Evolutionary conservation across 139 green algal species (phyloP), one percentile per base, ranked within the genome.

Genomic region (Chlorella vulgaris): DNA sequence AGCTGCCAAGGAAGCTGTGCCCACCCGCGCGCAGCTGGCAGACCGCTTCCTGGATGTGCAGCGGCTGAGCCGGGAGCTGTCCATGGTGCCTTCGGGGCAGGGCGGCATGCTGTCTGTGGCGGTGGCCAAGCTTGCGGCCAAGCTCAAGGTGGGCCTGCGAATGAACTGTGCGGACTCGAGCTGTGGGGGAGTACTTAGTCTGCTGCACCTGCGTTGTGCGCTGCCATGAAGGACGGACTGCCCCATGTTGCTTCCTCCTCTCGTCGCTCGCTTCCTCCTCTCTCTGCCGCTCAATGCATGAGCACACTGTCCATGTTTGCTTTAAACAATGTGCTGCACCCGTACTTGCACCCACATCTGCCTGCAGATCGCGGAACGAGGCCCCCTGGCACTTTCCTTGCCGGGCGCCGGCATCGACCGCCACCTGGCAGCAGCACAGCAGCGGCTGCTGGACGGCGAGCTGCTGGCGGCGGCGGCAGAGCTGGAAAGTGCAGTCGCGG

Each of bases 91-190:
- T 4, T 63, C 74, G 67, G 87, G 84, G 38, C 38, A 78, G 67
- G 87, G 81, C 26, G 88, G 88, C 39, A 68, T 86, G 33, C 53
- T 91, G 35, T 71, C 77, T 35, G 31, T 85, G 42, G 76, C 74
- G 7, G 43, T 89, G 8, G 87, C 88, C n/a, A 84, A 85, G 77
- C 78, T 92, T 42, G 83, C 81, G 18, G 60, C 84, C 0, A 61
- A 43, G 43, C 78, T 92, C 42, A 91, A 88, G 85, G 81, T 89
- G 38, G 22, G 79, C 7, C 29, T 1, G 42, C 40, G 58, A 7
- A 40, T 4, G 43, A 62, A 40, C 62, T 69, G 62, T 28, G 8
- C 8, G 4, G 40, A 26, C 58, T 24, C 31, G 31, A 43, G 2
- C 0, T 29, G 15, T 47, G 13, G 63, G 29, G 4, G 4, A n/a